Percentiles rank a stretch among this genome's conserved stretches.
phyloP scores from a whole-genome alignment of 306 rosid species.

The Adenanthera pavonina region DNA sequence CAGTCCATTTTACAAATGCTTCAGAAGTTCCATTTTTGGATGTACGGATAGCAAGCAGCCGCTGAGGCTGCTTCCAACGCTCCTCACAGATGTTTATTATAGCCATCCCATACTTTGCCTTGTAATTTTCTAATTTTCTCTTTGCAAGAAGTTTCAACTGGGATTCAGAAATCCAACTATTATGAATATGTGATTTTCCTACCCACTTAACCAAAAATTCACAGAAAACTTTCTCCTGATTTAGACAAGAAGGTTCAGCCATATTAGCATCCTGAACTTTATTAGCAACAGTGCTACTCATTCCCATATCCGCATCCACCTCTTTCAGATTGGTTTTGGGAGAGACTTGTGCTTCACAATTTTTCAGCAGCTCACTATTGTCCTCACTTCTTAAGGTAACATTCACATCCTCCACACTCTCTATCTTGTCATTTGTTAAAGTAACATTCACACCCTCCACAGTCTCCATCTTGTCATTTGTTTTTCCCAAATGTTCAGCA shows the following conservation, averaged over 20 bases:
- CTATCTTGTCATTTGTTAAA: too few relatives aligned
- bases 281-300: slow-evolving; percentile 48
- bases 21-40: slow-evolving; percentile 63
- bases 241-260: slow-evolving; percentile 57
- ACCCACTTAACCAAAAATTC: slow-evolving; percentile 95
- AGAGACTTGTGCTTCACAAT: slow-evolving; percentile 53
- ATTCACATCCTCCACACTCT: too few relatives aligned
- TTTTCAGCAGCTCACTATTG: slow-evolving; percentile 52
- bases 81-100: slow-evolving; percentile 92
- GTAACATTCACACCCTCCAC: slow-evolving; percentile 50
- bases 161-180: slow-evolving; percentile 93
- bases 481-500: slow-evolving; percentile 56
- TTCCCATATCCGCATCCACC: slow-evolving; percentile 54
- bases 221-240: slow-evolving; percentile 52
- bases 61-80: slow-evolving; percentile 90
- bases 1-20: slow-evolving; percentile 90
- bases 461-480: slow-evolving; percentile 49
- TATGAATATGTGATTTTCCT: slow-evolving; percentile 93
- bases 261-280: slow-evolving; percentile 59
- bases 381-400: slow-evolving; percentile 52
- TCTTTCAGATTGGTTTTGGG: slow-evolving; percentile 52
- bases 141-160: slow-evolving; percentile 87
- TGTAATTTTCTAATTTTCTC: slow-evolving; percentile 97
- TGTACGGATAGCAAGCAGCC: slow-evolving; percentile 76
- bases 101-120: slow-evolving; percentile 87